A percentile compares a stretch with the other conserved stretches of the same genome.
These are phyloP conservation scores for Fusarium compactum DNA, from an alignment of 2,329 filamentous ascomycete species.

Conservation along the genomic window DNA sequence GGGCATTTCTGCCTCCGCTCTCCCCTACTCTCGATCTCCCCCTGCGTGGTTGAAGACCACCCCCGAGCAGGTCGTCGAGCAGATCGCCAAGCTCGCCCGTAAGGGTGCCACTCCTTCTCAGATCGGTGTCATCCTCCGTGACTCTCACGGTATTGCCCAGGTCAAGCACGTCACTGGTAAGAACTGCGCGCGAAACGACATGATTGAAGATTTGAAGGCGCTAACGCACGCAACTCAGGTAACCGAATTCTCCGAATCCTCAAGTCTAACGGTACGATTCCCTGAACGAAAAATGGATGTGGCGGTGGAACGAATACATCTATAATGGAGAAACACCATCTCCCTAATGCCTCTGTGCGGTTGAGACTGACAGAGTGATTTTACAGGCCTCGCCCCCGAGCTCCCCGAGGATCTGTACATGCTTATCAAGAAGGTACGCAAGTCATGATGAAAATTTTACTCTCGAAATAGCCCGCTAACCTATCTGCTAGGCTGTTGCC, in stretches of 20 bases:
- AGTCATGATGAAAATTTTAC: conserved; percentile 1
- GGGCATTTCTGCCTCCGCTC: conserved; percentile 95
- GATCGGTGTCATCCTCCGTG: conserved; percentile 98
- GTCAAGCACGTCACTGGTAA: conserved; percentile 97
- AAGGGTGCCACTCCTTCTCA: conserved; percentile 99
- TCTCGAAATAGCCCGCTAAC: not conserved
- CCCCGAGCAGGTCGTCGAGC: conserved; percentile 97
- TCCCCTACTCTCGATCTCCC: conserved; percentile 95
- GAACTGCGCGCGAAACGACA: conserved; percentile 49
- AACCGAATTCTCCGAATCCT: conserved; percentile 99
- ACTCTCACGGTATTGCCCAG: conserved; percentile 97
- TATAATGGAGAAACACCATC: conserved; percentile 41
- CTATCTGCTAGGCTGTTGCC: conserved; percentile 79
- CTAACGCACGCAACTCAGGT: conserved; percentile 68
- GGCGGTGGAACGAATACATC: conserved; percentile 48
- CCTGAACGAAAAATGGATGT: conserved; percentile 49
- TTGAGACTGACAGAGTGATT: conserved; percentile 94
- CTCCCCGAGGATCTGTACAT: conserved; percentile 99
- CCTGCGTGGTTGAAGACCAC: conserved; percentile 99
- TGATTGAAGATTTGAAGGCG: conserved; percentile 7
- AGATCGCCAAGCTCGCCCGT: conserved; percentile 99
- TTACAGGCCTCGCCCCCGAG: conserved; percentile 95
- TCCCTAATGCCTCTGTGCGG: conserved; percentile 83
- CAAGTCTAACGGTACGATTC: conserved; percentile 91
- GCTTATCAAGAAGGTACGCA: conserved; percentile 97